Base-by-base conservation (phyloP, 345 rosid genomes). In the Barbarea vulgaris region DNA sequence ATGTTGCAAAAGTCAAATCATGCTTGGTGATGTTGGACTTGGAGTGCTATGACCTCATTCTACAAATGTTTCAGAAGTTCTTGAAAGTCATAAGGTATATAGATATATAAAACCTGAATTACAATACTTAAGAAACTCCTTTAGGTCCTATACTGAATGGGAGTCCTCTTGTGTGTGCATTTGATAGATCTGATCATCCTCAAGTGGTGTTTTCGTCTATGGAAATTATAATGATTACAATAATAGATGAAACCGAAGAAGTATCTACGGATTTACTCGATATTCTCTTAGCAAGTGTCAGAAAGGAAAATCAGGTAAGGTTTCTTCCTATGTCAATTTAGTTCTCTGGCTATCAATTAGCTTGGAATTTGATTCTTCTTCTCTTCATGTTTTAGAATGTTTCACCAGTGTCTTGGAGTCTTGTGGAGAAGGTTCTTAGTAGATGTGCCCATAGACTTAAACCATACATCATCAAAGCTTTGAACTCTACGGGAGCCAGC, bases 21-120 rank as follows among this genome's bases (percentile, higher is more conserved):
- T 87, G 87, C 79, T 76, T 93, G 77, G 69, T 93, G 73, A 87
- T 93, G 97, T 72, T 89, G 80, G 96, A 93, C 78, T 86, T 93
- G 46, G 86, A 87, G 70, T 84, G 88, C 56, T 78, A 91, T 72
- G 81, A 67, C 57, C 82, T 89, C 69, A 81, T 89, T 42, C 34
- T 80, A 17, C 82, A 87, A 63, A 88, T 89, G 88, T 91, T 93
- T 81, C 83, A 60, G 58, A 74, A 21, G 44, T 86, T 89, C 76
- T 80, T 91, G 57, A 79, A 68, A 73, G 72, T 68, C 69, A 81
- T 85, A 30, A 80, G 91, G 98, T 91, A 79, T 53, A 36, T 70
- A 17, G 51, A 53, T 39, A 3, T 54, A 42, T 51, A 36, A 70
- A 60, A 28, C 50, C 72, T 67, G 22, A 6, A 31, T 37, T 64